Conservation (phyloP, 2,329 filamentous ascomycete species). For the Furcasterigmium furcatum region DNA sequence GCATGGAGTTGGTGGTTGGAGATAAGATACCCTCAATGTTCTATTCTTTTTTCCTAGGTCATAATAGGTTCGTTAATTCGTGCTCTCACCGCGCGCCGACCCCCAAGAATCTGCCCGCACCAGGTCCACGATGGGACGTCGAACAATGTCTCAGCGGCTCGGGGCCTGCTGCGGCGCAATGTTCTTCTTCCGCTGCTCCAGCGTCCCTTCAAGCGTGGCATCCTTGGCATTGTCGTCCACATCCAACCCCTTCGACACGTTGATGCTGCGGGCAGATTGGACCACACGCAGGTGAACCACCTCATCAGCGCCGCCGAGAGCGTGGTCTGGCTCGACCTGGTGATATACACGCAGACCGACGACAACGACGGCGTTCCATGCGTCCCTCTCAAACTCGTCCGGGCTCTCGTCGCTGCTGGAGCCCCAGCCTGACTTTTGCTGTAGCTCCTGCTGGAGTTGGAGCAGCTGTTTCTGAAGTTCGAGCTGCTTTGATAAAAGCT, state of each 20-base stretch:
- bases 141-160: neutral
- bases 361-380: slow-evolving; percentile 53
- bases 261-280: slow-evolving; percentile 17
- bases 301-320: slow-evolving; percentile 21
- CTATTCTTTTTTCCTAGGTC: neutral
- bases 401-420: slow-evolving; percentile 32
- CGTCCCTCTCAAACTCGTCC: slow-evolving; percentile 50
- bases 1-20: too few relatives aligned
- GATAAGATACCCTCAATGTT: neutral
- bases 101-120: too few relatives aligned
- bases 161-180: slow-evolving; percentile 15
- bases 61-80: neutral
- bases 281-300: slow-evolving; percentile 36
- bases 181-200: slow-evolving; percentile 28
- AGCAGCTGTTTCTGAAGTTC: slow-evolving; percentile 2
- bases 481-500: neutral
- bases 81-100: too few relatives aligned
- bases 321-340: slow-evolving; percentile 29
- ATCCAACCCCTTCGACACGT: slow-evolving; percentile 31
- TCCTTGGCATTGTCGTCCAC: slow-evolving; percentile 44
- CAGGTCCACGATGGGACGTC: too few relatives aligned
- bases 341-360: slow-evolving; percentile 52
- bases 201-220: slow-evolving; percentile 32
- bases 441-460: neutral
- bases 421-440: neutral